phyloP scores from a whole-genome alignment of 106 monocot genomes.

The Allium cepa region DNA sequence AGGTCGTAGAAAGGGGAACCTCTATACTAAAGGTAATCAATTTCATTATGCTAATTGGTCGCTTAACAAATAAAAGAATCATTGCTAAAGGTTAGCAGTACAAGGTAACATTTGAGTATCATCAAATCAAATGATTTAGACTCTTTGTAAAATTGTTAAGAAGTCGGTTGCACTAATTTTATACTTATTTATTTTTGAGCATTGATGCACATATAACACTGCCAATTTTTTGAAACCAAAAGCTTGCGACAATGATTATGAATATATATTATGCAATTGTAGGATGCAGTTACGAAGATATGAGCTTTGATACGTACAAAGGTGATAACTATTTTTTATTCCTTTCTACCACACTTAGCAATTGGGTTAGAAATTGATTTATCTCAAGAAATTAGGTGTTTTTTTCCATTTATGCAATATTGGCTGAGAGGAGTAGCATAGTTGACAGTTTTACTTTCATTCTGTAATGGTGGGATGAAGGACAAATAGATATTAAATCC shows the following conservation, averaged over 20 bases:
- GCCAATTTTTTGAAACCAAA: too few species aligned
- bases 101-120: constrained; percentile 20
- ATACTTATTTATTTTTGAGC: too few species aligned
- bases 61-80: constrained; percentile 34
- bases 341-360: too few species aligned
- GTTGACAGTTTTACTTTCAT: too few species aligned
- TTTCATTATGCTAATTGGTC: constrained; percentile 31
- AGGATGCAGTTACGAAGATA: constrained; percentile 45
- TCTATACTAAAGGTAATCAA: constrained; percentile 31
- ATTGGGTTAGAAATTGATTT: too few species aligned
- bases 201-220: too few species aligned
- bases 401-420: too few species aligned
- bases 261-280: constrained; percentile 1
- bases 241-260: background rate
- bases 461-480: too few species aligned
- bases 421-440: too few species aligned
- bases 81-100: constrained; percentile 62
- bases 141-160: background rate
- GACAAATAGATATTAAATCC: too few species aligned
- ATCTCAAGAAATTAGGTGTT: too few species aligned
- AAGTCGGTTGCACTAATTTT: too few species aligned
- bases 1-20: constrained; percentile 55
- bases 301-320: constrained; percentile 39
- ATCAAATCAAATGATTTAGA: background rate
- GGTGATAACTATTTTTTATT: constrained; percentile 37